phyloP scores from a whole-genome alignment of 2,329 filamentous ascomycete genomes.

The Cryphonectria naterciae region DNA sequence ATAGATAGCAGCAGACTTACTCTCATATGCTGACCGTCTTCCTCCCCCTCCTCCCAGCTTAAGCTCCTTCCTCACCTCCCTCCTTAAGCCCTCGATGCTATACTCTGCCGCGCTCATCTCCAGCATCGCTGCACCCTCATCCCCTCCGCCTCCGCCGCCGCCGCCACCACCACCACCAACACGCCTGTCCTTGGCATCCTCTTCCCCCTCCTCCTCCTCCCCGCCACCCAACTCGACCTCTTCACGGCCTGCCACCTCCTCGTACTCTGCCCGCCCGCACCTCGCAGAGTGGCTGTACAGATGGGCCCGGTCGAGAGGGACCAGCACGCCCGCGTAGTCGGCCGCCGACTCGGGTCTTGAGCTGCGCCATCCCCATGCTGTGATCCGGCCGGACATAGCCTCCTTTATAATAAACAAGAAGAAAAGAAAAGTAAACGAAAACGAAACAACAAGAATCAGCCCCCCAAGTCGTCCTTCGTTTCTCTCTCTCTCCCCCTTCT shows the following conservation, averaged over 20 bases:
- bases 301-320: conserved; percentile 60
- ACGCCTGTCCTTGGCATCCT: conserved; percentile 35
- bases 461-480: background rate
- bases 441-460: background rate
- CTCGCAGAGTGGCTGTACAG: conserved; percentile 58
- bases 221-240: conserved; percentile 36
- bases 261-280: conserved; percentile 49
- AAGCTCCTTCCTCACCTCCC: conserved; percentile 64
- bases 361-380: conserved; percentile 30
- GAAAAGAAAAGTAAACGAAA: background rate
- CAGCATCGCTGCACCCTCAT: conserved; percentile 55
- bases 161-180: conserved; percentile 30
- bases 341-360: conserved; percentile 49
- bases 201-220: conserved; percentile 40
- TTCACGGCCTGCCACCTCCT: conserved; percentile 39
- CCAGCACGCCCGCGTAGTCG: conserved; percentile 55
- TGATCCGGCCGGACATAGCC: conserved; percentile 16
- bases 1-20: conserved; percentile 51
- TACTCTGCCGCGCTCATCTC: conserved; percentile 60
- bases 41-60: conserved; percentile 61
- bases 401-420: too few relatives aligned
- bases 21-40: conserved; percentile 74
- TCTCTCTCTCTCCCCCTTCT: background rate
- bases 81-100: conserved; percentile 70
- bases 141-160: conserved; percentile 34